phyloP scores from a whole-genome alignment of 306 rosid species.

The Vigna radiata region DNA sequence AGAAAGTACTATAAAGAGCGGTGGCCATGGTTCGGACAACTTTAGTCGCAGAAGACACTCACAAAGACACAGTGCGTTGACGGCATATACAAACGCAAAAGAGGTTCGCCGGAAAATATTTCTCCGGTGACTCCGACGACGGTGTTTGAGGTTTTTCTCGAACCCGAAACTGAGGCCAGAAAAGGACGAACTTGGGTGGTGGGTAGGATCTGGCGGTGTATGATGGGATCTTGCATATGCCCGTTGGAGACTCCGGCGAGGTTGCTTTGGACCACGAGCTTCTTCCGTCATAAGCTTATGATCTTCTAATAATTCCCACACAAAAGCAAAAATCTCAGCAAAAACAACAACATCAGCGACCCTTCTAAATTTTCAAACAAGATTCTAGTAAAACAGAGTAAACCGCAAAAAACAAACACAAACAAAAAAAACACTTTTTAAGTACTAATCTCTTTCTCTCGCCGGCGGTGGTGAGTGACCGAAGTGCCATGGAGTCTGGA shows the following conservation, averaged over 20 bases:
- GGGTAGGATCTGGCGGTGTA: slow-evolving; percentile 55
- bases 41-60: slow-evolving; percentile 65
- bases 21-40: slow-evolving; percentile 43
- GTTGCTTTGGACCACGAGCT: slow-evolving; percentile 96
- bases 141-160: background rate
- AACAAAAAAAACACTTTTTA: background rate
- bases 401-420: background rate
- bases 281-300: slow-evolving; percentile 99
- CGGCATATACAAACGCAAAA: background rate
- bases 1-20: slow-evolving; percentile 49
- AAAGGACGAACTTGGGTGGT: slow-evolving; percentile 41
- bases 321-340: background rate
- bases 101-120: slow-evolving; percentile 43
- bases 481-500: slow-evolving; percentile 66
- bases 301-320: slow-evolving; percentile 66
- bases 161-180: slow-evolving; percentile 35
- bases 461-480: slow-evolving; percentile 6
- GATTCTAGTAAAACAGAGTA: background rate
- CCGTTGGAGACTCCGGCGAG: slow-evolving; percentile 92
- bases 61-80: slow-evolving; percentile 25
- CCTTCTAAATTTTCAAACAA: slow-evolving; percentile 27
- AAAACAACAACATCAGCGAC: background rate
- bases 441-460: slow-evolving; percentile 19
- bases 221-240: slow-evolving; percentile 93
- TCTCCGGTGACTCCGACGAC: slow-evolving; percentile 44